These are phyloP conservation scores for Nemania sp. DNA, from an alignment of 2,329 filamentous ascomycete species.

Conservation along the genomic window DNA sequence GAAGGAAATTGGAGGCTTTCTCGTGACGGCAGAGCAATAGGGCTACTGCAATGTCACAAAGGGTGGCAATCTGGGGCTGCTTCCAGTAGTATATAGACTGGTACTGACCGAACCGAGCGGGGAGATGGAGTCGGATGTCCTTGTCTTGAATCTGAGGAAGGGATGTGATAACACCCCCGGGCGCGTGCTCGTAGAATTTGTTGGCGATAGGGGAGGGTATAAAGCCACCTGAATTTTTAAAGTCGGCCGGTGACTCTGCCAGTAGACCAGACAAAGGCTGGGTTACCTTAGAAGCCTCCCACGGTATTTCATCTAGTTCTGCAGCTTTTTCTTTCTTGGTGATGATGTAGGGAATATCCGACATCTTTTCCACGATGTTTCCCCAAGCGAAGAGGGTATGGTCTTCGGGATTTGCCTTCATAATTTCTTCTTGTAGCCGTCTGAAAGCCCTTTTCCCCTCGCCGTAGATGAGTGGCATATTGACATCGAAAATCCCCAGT, in stretches of 20 bases:
- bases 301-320: constrained; percentile 19
- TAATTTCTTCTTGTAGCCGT: constrained; percentile 46
- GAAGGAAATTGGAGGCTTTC: constrained; percentile 1
- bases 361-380: constrained; percentile 6
- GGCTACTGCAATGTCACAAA: constrained; percentile 4
- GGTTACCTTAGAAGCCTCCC: constrained; percentile 14
- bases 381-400: constrained; percentile 46
- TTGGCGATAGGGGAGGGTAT: constrained; percentile 7
- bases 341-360: constrained; percentile 17
- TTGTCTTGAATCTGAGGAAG: constrained; percentile 24
- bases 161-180: constrained; percentile 12
- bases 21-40: constrained; percentile 24
- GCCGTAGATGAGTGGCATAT: constrained; percentile 49
- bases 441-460: constrained; percentile 46
- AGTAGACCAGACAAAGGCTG: constrained; percentile 20
- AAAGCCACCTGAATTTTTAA: constrained; percentile 25
- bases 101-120: neutral
- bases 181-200: constrained; percentile 22
- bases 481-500: constrained; percentile 48
- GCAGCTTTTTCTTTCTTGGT: neutral
- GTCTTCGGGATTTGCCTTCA: constrained; percentile 41
- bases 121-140: constrained; percentile 23
- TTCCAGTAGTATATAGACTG: constrained; percentile 18
- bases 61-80: constrained; percentile 19
- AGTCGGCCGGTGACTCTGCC: constrained; percentile 22